These are phyloP conservation scores for Mortierella sp. DNA, from an alignment of 371 early-diverging fungal genomes.

Conservation along the genomic window DNA sequence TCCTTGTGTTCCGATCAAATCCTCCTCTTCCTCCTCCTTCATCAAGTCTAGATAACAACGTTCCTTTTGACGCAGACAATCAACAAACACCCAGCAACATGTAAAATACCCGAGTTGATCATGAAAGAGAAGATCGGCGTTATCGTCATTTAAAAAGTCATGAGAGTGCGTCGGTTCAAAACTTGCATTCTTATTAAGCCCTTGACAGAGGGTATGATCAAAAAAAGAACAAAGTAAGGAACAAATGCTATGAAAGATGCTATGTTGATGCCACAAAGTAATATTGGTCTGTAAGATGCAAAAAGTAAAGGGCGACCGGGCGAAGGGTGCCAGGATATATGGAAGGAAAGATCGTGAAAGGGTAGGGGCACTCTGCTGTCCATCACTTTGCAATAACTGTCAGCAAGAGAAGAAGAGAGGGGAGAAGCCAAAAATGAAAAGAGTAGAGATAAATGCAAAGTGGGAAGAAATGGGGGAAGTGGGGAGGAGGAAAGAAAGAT, in stretches of 20 bases:
- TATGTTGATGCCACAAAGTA: constrained; percentile 5
- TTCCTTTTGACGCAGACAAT: no score
- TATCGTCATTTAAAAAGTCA: neutral
- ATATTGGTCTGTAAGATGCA: neutral
- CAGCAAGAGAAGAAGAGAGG: neutral
- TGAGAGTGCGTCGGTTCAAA: neutral
- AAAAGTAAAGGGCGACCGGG: constrained; percentile 8
- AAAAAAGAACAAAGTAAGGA: neutral
- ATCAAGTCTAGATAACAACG: no score
- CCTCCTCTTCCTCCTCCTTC: neutral
- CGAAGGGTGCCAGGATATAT: constrained; percentile 2
- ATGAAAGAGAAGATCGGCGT: neutral
- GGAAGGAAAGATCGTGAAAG: neutral
- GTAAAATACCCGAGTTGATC: neutral
- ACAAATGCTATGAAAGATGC: constrained; percentile 19
- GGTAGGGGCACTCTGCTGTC: constrained; percentile 1
- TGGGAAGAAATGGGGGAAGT: neutral
- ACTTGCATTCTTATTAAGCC: constrained; percentile 3
- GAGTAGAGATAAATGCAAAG: neutral
- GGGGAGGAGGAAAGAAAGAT: constrained; percentile 1
- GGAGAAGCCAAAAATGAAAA: neutral
- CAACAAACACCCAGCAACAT: neutral
- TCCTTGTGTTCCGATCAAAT: neutral
- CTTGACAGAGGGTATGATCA: neutral
- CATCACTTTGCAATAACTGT: neutral